Evolutionary conservation across 805 yeast species (phyloP), one percentile per base, ranked within the genome.

Genomic region (Kodamaea leandrae): DNA sequence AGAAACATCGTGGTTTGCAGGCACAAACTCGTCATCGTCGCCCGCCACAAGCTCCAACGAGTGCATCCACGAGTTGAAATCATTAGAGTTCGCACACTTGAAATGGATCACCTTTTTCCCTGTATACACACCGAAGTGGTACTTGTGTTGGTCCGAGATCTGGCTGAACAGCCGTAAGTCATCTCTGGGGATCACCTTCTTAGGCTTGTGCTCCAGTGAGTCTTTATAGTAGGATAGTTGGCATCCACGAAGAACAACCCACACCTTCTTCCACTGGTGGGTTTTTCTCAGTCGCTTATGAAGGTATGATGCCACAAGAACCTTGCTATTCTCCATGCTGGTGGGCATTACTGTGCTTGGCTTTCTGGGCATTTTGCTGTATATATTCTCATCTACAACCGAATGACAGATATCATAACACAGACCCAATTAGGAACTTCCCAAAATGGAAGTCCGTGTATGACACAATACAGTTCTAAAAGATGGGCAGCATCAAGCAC

Each of bases 171-270:
- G 44, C 6, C 48, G 47, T 7, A 47, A 52, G 46, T 47, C 48
- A 27, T 24, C 50, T 18, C 45, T 53, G 57, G 43, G 53, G 7
- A 66, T 49, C 10, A 70, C 71, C 35, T 47, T 54, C 16, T 54
- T 45, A 0, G 74, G 68, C 38, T 64, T 64, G 49, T 65, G 60
- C 46, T 70, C 75, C 19, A 50, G 46, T 5, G 61, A 46, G 43
- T 66, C 68, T 37, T 66, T 66, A 48, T 70, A 70, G 51, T 63
- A 67, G 7, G 66, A 52, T 14, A 69, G 50, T 45, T 67, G 74
- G 32, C 63, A 53, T n/a, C 51, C 48, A 23, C 74, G 48, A 4
- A 70, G 52, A 4, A 64, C 69, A 29, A 61, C 64, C 74, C 75
- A 70, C 23, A 53, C 49, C 41, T 53, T 57, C 45, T 65, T 66